A percentile compares a stretch with the other conserved stretches of the same genome.
Conservation (phyloP, 2,329 filamentous ascomycete species). For the Ophiosphaerella korrae region DNA sequence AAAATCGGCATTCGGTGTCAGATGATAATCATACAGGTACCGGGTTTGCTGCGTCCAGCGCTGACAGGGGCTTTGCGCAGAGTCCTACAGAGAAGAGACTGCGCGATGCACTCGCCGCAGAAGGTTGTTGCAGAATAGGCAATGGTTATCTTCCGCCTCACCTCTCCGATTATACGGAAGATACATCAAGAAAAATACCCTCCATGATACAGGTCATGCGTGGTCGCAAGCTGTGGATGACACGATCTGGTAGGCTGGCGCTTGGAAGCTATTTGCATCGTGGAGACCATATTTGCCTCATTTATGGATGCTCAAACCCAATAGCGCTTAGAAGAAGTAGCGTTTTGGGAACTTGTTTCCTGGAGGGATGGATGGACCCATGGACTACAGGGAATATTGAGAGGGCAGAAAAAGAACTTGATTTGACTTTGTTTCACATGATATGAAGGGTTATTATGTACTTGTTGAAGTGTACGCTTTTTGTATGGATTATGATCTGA, state of each 20-base stretch:
- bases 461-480: background rate
- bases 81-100: too few species aligned
- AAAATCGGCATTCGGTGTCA: conserved; percentile 1
- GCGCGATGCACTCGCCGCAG: too few species aligned
- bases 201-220: conserved; percentile 1
- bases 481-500: too few species aligned
- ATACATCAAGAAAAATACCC: background rate
- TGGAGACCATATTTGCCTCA: conserved; percentile 6
- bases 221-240: conserved; percentile 5
- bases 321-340: conserved; percentile 3
- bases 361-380: conserved; percentile 5
- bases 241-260: conserved; percentile 1
- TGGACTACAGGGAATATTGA: background rate
- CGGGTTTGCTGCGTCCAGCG: too few species aligned
- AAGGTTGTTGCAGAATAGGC: too few species aligned
- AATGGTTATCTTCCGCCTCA: too few species aligned
- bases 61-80: too few species aligned
- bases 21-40: background rate
- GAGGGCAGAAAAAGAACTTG: too few species aligned
- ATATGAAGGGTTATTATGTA: too few species aligned
- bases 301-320: conserved; percentile 3
- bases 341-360: conserved; percentile 5
- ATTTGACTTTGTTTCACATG: too few species aligned
- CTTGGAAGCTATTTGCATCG: conserved; percentile 1
- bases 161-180: too few species aligned